These are phyloP conservation scores for Leccinum boreale DNA, from an alignment of 768 basidiomycete genomes.

Conservation along the genomic window DNA sequence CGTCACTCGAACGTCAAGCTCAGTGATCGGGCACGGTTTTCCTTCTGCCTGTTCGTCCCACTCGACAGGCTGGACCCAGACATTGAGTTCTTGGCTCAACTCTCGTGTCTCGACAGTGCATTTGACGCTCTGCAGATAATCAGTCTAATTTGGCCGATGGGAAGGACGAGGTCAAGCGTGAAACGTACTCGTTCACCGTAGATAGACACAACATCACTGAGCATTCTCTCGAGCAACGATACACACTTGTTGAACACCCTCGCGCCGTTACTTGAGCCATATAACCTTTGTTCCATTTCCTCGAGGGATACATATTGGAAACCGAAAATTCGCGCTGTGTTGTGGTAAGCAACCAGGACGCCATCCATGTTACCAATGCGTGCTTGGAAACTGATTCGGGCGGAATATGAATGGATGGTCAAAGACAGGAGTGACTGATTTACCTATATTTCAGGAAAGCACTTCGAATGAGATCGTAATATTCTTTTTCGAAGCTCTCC, in stretches of 20 bases:
- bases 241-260: constrained; percentile 77
- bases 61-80: constrained; percentile 65
- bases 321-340: constrained; percentile 82
- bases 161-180: background rate
- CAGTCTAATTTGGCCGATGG: background rate
- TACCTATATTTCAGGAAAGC: constrained; percentile 94
- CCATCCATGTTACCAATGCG: constrained; percentile 98
- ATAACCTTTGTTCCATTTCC: constrained; percentile 85
- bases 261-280: constrained; percentile 56
- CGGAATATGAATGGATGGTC: background rate
- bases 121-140: constrained; percentile 44
- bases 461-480: constrained; percentile 90
- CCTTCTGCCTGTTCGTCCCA: constrained; percentile 39
- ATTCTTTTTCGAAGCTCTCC: constrained; percentile 89
- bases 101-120: constrained; percentile 61
- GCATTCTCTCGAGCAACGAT: constrained; percentile 61
- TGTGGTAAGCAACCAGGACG: constrained; percentile 84
- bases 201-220: constrained; percentile 51
- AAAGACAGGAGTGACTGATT: background rate
- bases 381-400: constrained; percentile 71
- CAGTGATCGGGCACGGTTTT: constrained; percentile 44
- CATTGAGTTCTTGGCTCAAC: constrained; percentile 41
- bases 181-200: constrained; percentile 65
- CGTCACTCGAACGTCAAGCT: constrained; percentile 50
- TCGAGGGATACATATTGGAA: constrained; percentile 88